Base-by-base conservation (phyloP, 2,329 filamentous ascomycete genomes). In the Aciculosporium take region DNA sequence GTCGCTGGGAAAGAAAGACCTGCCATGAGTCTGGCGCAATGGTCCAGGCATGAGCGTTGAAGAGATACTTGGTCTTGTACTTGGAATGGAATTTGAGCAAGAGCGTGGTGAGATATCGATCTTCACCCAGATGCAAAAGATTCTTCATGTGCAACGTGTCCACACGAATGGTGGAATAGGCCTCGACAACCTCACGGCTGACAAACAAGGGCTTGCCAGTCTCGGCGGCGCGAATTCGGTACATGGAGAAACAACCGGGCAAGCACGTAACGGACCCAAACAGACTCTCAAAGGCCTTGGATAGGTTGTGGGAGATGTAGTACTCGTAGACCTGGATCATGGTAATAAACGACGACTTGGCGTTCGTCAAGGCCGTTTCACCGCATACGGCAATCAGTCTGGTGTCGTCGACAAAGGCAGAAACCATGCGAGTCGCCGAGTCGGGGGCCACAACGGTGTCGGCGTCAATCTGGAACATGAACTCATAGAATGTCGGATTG, bases 241-340 rank as follows among this genome's bases (percentile, higher is more conserved):
- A 98, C 91, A 98, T 98, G 54, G 83, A 87, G 74, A 96, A 98
- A 75, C 91, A 98, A 69, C 91, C 91, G 20, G 91, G 91, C 57
- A 98, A 71, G 73, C 91, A 98, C 39, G 91, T 98, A 52, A 98
- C 89, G 51, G 85, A 94, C 44, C 89, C 91, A 57, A 98, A 98
- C 53, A 98, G 72, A 65, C 84, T 91, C 64, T 96, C 89, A 60
- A 98, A 98, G 10, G 89, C 91, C 67, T 98, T 96, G 52, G 84
- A 81, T 51, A 98, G 66, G 60, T 96, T 94, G 70, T 98, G 89
- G 39, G 89, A 96, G 55, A 98, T 98, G 68, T 88, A 98, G 72
- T 98, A 98, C 64, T 98, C 89, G 70, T 96, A 98, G 27, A 98
- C 89, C 64, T 98, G 91, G 59, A 98, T 98, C 89, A 96, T 96